phyloP scores from a whole-genome alignment of 2,329 filamentous ascomycete species.

The Cercospora sesami region DNA sequence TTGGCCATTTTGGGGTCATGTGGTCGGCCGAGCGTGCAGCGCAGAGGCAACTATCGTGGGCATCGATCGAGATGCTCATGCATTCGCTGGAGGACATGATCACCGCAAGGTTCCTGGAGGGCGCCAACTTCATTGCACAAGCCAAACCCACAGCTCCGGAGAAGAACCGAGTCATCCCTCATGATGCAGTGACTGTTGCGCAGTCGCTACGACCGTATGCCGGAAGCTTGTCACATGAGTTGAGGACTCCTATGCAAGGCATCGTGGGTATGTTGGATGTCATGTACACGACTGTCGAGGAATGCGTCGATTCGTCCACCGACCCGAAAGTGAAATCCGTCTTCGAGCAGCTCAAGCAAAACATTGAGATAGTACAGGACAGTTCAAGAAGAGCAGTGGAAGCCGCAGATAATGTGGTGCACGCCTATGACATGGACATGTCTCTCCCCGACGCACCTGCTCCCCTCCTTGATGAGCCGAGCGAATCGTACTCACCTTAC shows the following conservation, averaged over 20 bases:
- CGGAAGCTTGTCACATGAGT: conserved; percentile 69
- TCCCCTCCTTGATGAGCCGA: conserved; percentile 33
- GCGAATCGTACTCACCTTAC: conserved; percentile 32
- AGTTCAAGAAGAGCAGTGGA: conserved; percentile 70
- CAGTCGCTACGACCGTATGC: conserved; percentile 71
- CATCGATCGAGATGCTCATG: conserved; percentile 65
- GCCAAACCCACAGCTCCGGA: conserved; percentile 28
- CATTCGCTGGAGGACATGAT: conserved; percentile 70
- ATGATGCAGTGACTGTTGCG: conserved; percentile 58
- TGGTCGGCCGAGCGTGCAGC: conserved; percentile 65
- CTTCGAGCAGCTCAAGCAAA: conserved; percentile 64
- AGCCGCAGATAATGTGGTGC: conserved; percentile 72
- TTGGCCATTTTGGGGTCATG: conserved; percentile 71
- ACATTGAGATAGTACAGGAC: conserved; percentile 72
- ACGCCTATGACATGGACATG: conserved; percentile 75
- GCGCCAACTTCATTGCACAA: conserved; percentile 47
- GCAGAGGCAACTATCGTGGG: conserved; percentile 61
- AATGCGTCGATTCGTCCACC: conserved; percentile 59
- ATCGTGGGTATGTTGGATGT: conserved; percentile 75
- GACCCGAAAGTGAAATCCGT: conserved; percentile 55
- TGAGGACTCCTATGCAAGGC: conserved; percentile 73
- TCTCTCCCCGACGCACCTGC: conserved; percentile 65
- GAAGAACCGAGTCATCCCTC: conserved; percentile 51
- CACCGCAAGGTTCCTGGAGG: conserved; percentile 57
- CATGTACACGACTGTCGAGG: conserved; percentile 71